A percentile compares a stretch with the other conserved stretches of the same genome.
Evolutionary conservation across 345 rosid genomes (phyloP).

Genomic region (Gossypium stocksii): DNA sequence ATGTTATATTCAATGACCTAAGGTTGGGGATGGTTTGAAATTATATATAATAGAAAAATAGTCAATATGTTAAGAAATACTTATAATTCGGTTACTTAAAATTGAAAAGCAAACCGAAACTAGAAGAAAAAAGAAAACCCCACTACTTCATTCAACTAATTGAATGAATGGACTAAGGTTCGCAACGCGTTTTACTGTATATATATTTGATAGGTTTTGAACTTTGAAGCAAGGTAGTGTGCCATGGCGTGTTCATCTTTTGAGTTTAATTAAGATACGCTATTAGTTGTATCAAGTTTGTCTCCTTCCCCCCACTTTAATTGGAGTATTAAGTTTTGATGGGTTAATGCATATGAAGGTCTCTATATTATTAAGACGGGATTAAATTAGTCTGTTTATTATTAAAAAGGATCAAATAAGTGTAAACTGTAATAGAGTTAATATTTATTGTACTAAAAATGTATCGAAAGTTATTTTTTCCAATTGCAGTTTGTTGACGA

Average conservation of each 20-base stretch:
- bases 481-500: too few species aligned
- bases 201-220: background rate
- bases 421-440: too few species aligned
- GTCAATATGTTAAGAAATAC: background rate
- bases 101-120: background rate
- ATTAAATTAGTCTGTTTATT: too few species aligned
- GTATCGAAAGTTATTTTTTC: too few species aligned
- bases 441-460: too few species aligned
- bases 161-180: background rate
- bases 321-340: background rate
- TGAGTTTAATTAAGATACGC: background rate
- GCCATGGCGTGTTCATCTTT: background rate
- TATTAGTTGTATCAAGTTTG: background rate
- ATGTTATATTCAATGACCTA: too few species aligned
- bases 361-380: too few species aligned
- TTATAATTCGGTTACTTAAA: background rate
- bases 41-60: too few species aligned
- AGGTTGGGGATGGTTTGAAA: too few species aligned
- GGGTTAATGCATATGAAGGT: too few species aligned
- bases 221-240: background rate
- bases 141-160: background rate
- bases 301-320: background rate
- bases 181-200: background rate
- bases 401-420: too few species aligned
- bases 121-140: background rate